Conservation (phyloP, 2,329 filamentous ascomycete genomes). For the Pestalotiopsis fici region DNA sequence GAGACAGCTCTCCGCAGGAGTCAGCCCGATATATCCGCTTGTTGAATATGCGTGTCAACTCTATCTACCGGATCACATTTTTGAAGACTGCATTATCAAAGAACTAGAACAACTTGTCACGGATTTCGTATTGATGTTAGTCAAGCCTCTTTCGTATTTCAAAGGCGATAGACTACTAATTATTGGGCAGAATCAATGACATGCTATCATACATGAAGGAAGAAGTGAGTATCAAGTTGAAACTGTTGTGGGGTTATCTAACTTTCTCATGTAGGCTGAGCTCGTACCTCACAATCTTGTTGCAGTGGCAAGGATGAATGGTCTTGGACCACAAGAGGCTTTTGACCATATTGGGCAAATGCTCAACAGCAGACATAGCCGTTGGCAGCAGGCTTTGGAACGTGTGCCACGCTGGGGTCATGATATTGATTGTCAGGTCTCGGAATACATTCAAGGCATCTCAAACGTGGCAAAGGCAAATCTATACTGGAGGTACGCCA, state of each 20-base stretch:
- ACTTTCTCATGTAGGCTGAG: slow-evolving; percentile 3
- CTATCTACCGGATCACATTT: neutral
- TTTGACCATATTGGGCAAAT: slow-evolving; percentile 14
- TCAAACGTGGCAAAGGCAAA: slow-evolving; percentile 12
- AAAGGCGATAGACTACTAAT: neutral
- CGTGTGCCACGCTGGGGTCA: slow-evolving; percentile 12
- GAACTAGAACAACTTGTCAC: neutral
- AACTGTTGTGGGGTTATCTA: neutral
- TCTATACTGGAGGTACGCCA: slow-evolving; percentile 16
- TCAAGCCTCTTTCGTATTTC: neutral
- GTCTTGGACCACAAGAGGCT: slow-evolving; percentile 13
- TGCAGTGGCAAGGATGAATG: slow-evolving; percentile 13
- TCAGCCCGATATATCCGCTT: slow-evolving; percentile 10
- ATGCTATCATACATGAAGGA: slow-evolving; percentile 16
- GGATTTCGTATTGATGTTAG: neutral
- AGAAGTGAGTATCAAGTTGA: slow-evolving; percentile 6
- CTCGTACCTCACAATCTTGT: slow-evolving; percentile 17
- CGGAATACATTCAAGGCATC: slow-evolving; percentile 11
- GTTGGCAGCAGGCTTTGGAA: slow-evolving; percentile 11
- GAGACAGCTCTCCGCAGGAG: slow-evolving; percentile 12
- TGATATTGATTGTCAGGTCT: slow-evolving; percentile 3
- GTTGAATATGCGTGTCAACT: slow-evolving; percentile 15
- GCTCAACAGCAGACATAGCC: slow-evolving; percentile 11
- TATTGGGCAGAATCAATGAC: slow-evolving; percentile 12
- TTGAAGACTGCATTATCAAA: neutral